phyloP scores from a whole-genome alignment of 192 early-diverging fungal genomes.

The Backusella macrospora region DNA sequence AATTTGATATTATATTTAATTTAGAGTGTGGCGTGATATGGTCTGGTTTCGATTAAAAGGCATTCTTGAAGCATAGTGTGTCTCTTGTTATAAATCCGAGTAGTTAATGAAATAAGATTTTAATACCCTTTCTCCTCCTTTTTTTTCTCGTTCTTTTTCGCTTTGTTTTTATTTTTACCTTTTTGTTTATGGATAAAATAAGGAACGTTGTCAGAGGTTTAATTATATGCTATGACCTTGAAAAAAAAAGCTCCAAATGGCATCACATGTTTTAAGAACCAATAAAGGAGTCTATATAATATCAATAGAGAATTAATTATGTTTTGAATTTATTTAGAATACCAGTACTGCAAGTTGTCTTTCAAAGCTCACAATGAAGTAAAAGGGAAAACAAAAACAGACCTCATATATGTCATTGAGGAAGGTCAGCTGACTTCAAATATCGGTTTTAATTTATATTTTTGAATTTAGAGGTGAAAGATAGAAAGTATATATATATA shows the following conservation, averaged over 20 bases:
- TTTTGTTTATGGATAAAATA: background rate
- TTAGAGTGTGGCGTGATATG: constrained; percentile 7
- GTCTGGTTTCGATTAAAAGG: constrained; percentile 7
- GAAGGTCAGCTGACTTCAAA: background rate
- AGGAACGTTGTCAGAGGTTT: background rate
- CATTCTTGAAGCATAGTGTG: background rate
- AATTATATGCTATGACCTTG: background rate
- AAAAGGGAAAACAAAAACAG: background rate
- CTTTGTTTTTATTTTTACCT: background rate
- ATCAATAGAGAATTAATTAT: background rate
- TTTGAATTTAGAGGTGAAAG: background rate
- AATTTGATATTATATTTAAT: background rate
- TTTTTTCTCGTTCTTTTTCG: background rate
- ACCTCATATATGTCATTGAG: background rate
- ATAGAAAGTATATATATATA: background rate
- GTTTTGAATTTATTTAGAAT: constrained; percentile 10
- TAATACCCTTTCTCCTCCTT: background rate
- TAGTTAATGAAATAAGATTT: background rate
- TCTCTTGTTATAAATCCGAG: background rate
- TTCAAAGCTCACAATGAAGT: constrained; percentile 8
- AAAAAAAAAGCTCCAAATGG: background rate
- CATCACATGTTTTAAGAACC: background rate
- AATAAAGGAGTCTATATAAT: background rate
- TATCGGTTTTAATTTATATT: background rate
- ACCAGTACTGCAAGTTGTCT: background rate